These are phyloP conservation scores for Alnus rubra DNA, from an alignment of 306 rosid species.

Conservation along the genomic window DNA sequence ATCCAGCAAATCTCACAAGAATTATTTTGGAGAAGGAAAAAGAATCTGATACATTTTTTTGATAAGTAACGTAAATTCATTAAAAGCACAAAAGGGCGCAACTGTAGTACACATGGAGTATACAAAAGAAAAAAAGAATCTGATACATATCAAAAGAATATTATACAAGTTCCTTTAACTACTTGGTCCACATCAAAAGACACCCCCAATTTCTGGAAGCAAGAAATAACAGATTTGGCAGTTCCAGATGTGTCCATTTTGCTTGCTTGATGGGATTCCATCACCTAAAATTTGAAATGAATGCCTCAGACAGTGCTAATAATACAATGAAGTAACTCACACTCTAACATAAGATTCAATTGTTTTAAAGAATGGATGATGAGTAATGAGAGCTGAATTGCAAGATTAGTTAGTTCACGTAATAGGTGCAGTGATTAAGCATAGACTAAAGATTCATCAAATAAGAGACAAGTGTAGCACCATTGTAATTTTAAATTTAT, in stretches of 20 bases:
- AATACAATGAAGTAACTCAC: constrained; percentile 23
- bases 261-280: constrained; percentile 95
- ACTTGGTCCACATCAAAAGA: constrained; percentile 77
- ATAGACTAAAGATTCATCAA: not conserved
- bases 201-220: constrained; percentile 82
- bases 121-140: too few relatives aligned
- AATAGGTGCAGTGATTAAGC: not conserved
- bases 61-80: too few relatives aligned
- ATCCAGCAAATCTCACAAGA: not conserved
- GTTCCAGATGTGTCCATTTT: constrained; percentile 94
- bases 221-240: constrained; percentile 88
- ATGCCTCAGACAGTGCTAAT: constrained; percentile 32
- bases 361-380: not conserved
- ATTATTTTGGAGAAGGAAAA: not conserved
- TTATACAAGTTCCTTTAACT: constrained; percentile 24
- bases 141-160: constrained; percentile 2
- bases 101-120: too few relatives aligned
- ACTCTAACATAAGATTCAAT: not conserved
- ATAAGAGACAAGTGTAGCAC: not conserved
- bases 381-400: not conserved
- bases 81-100: too few relatives aligned
- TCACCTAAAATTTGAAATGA: constrained; percentile 57
- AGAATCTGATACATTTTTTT: not conserved
- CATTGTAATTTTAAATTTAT: not conserved
- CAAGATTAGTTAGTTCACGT: not conserved